phyloP scores from a whole-genome alignment of 2,329 filamentous ascomycete species.

The Aspergillus oerlinghausenensis region DNA sequence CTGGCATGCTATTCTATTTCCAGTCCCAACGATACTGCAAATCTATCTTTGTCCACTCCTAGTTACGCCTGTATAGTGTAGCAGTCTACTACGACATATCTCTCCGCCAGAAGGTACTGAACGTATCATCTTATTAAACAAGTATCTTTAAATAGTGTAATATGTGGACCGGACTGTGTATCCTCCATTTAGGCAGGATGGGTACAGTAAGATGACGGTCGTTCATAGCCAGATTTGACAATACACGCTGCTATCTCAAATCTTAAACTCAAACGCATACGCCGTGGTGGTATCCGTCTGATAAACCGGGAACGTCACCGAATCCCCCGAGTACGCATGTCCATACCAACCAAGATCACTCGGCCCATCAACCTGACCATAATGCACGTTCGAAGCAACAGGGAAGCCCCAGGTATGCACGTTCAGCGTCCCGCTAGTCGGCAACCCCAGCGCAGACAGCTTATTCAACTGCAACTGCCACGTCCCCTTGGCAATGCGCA shows the following conservation, averaged over 20 bases:
- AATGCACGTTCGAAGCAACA: slow-evolving; percentile 15
- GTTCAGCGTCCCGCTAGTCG: slow-evolving; percentile 26
- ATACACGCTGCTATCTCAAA: not conserved
- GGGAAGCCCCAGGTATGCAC: slow-evolving; percentile 28
- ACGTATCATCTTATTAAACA: no score
- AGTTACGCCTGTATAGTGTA: no score
- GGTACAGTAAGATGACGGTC: no score
- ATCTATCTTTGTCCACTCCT: no score
- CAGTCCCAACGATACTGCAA: no score
- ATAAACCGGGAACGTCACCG: slow-evolving; percentile 36
- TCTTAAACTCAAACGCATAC: slow-evolving; percentile 38
- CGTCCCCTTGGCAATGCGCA: slow-evolving; percentile 25
- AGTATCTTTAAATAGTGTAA: no score
- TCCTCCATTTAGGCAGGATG: no score
- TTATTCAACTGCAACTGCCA: slow-evolving; percentile 34
- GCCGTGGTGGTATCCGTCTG: slow-evolving; percentile 35
- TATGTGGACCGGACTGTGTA: no score
- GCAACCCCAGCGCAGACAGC: slow-evolving; percentile 31
- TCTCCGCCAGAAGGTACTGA: no score
- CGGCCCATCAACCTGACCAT: slow-evolving; percentile 26
- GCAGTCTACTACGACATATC: no score
- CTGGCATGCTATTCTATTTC: no score
- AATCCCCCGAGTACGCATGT: slow-evolving; percentile 33
- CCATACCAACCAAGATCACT: slow-evolving; percentile 26
- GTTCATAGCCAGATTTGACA: no score